Percentiles rank a stretch among this genome's conserved stretches.
These are phyloP conservation scores for Amylocystis lapponica DNA, from an alignment of 768 basidiomycete genomes.

Conservation along the genomic window DNA sequence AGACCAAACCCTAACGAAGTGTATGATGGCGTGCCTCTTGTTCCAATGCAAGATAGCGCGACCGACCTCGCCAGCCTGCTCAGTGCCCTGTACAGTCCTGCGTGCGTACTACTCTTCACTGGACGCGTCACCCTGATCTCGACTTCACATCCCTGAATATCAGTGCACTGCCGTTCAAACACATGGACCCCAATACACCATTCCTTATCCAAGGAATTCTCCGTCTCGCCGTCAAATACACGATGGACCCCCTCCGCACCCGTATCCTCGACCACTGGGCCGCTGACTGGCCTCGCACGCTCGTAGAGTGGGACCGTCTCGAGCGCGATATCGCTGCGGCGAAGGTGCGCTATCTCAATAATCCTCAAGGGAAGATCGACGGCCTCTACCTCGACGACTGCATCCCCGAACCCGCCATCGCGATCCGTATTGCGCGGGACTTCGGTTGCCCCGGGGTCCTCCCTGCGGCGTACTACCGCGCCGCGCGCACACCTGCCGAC, in stretches of 20 bases:
- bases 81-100: constrained; percentile 7
- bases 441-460: constrained; percentile 10
- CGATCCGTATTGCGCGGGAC: constrained; percentile 11
- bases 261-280: constrained; percentile 16
- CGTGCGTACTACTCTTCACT: constrained; percentile 2
- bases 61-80: constrained; percentile 7
- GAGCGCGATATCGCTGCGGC: constrained; percentile 6
- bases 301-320: constrained; percentile 20
- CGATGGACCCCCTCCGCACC: constrained; percentile 19
- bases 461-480: constrained; percentile 14
- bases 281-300: constrained; percentile 24
- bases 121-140: background rate
- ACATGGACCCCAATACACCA: constrained; percentile 15
- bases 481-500: too few species aligned
- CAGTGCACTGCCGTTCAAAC: constrained; percentile 9
- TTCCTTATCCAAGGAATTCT: constrained; percentile 12
- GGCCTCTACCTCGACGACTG: constrained; percentile 24
- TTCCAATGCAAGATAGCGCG: constrained; percentile 9
- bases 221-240: constrained; percentile 23
- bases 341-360: background rate
- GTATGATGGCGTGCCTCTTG: constrained; percentile 8
- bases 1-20: background rate
- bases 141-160: background rate
- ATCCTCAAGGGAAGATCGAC: constrained; percentile 4
- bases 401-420: constrained; percentile 8